These are phyloP conservation scores for Buddleja alternifolia DNA, from an alignment of 257 asterid genomes.

Conservation along the genomic window DNA sequence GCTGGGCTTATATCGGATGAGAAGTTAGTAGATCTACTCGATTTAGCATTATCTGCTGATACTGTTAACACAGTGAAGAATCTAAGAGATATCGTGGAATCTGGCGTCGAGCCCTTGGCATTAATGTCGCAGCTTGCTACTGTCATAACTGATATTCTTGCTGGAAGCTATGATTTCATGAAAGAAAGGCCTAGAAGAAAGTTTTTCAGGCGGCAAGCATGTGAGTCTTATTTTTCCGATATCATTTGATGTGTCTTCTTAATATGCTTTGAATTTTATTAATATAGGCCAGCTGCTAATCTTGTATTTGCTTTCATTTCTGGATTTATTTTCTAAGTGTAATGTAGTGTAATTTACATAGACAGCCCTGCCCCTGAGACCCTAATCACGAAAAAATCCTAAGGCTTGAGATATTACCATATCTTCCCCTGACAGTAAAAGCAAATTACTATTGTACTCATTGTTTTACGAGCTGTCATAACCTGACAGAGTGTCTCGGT, in stretches of 20 bases:
- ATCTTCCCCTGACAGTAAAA: no score
- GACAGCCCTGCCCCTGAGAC: no score
- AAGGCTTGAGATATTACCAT: no score
- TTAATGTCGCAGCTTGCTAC: constrained; percentile 99
- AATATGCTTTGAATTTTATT: background rate
- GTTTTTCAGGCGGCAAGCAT: constrained; percentile 55
- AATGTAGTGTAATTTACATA: no score
- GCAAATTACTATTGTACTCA: no score
- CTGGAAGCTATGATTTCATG: constrained; percentile 78
- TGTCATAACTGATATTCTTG: constrained; percentile 92
- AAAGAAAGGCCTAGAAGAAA: constrained; percentile 59
- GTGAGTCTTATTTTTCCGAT: constrained; percentile 40
- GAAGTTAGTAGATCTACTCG: constrained; percentile 90
- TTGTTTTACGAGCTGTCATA: no score
- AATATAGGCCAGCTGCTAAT: background rate
- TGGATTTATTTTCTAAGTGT: background rate
- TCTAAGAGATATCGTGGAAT: constrained; percentile 89
- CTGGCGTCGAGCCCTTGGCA: constrained; percentile 96
- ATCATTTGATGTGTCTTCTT: background rate
- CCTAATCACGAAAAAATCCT: no score
- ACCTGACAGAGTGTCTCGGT: no score
- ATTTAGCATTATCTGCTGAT: constrained; percentile 95
- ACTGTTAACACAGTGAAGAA: constrained; percentile 93
- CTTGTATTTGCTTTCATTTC: background rate
- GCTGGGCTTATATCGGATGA: constrained; percentile 96